phyloP scores from a whole-genome alignment of 2,329 filamentous ascomycete genomes.

The Colletotrichum gloeosporioides region DNA sequence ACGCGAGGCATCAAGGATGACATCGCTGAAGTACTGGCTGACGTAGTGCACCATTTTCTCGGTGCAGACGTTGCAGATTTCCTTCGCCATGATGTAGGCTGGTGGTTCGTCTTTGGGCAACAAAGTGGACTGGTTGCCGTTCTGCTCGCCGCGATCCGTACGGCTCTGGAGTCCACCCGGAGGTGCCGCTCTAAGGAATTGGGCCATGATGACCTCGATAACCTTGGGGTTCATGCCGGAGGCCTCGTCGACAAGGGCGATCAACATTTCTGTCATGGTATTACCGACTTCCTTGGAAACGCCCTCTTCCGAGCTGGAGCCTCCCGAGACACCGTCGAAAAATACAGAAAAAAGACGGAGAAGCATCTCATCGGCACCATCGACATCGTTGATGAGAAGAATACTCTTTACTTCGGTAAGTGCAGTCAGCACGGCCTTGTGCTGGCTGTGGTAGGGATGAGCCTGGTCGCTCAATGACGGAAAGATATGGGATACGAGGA shows the following conservation, averaged over 20 bases:
- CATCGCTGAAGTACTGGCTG: constrained; percentile 95
- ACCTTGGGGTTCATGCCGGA: constrained; percentile 78
- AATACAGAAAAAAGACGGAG: constrained; percentile 83
- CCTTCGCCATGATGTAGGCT: constrained; percentile 96
- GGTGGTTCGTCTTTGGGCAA: constrained; percentile 87
- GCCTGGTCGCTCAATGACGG: constrained; percentile 85
- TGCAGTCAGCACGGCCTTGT: constrained; percentile 88
- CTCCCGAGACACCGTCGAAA: constrained; percentile 89
- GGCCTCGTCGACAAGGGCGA: constrained; percentile 86
- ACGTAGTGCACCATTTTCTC: constrained; percentile 96
- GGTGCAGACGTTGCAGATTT: constrained; percentile 84
- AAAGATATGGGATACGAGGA: constrained; percentile 84
- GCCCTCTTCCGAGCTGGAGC: constrained; percentile 80
- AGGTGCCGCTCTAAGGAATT: constrained; percentile 89
- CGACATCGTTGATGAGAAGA: constrained; percentile 86
- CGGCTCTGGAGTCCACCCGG: constrained; percentile 59
- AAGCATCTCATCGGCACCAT: constrained; percentile 80
- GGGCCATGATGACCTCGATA: constrained; percentile 91
- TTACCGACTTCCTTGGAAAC: constrained; percentile 93
- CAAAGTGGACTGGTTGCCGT: constrained; percentile 82
- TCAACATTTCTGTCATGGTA: constrained; percentile 85
- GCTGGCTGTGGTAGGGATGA: constrained; percentile 90
- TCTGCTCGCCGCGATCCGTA: constrained; percentile 59
- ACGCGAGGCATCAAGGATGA: constrained; percentile 86
- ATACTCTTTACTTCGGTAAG: constrained; percentile 95